Evolutionary conservation across 805 yeast genomes (phyloP).

Genomic region (Candida verbasci): DNA sequence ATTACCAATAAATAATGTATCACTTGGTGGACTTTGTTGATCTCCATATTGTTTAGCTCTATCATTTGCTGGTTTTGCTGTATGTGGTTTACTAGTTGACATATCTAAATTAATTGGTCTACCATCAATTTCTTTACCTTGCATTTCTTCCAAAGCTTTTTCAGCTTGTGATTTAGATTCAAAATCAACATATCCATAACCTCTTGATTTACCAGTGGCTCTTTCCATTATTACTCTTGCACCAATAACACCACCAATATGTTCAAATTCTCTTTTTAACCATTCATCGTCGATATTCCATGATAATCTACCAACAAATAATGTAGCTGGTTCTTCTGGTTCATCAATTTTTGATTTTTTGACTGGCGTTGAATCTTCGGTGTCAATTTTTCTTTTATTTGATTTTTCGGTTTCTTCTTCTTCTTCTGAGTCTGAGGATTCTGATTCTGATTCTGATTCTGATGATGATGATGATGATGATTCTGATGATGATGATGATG

Average conservation of each 20-base stretch:
- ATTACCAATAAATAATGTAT: conserved; percentile 94
- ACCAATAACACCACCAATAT: conserved; percentile 70
- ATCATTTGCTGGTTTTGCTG: conserved; percentile 49
- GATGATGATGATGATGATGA: conserved; percentile 24
- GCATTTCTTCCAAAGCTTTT: conserved; percentile 77
- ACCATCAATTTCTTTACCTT: conserved; percentile 95
- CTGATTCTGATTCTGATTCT: conserved; percentile 21
- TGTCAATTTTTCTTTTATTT: conserved; percentile 36
- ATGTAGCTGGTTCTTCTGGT: conserved; percentile 69
- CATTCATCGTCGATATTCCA: conserved; percentile 97
- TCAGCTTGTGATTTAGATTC: conserved; percentile 73
- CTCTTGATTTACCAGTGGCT: conserved; percentile 89
- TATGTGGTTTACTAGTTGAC: conserved; percentile 78
- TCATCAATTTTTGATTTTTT: conserved; percentile 49
- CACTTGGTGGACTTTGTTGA: conserved; percentile 86
- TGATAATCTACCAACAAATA: conserved; percentile 95
- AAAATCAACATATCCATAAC: conserved; percentile 97
- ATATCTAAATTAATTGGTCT: conserved; percentile 92
- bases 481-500: conserved; percentile 14
- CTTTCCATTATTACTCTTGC: conserved; percentile 96
- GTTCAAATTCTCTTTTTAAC: conserved; percentile 84
- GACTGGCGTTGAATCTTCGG: conserved; percentile 26
- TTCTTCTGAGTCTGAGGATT: conserved; percentile 24
- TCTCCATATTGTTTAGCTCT: conserved; percentile 92
- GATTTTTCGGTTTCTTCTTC: conserved; percentile 27